These are phyloP conservation scores for Hypoxylon rubiginosum DNA, from an alignment of 2,329 filamentous ascomycete species.

Conservation along the genomic window DNA sequence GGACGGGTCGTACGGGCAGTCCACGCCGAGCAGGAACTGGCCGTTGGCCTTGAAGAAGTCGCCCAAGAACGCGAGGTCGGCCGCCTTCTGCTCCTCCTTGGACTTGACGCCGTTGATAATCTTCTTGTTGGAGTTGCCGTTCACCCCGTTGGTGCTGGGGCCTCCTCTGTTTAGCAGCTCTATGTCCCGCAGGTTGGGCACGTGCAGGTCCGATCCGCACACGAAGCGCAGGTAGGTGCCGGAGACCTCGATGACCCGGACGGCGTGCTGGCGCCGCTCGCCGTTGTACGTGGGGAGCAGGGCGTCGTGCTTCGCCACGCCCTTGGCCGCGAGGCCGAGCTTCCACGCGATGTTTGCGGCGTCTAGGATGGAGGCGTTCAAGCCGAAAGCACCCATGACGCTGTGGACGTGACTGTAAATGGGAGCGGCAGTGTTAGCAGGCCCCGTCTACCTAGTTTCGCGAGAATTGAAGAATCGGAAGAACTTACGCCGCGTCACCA, in stretches of 20 bases:
- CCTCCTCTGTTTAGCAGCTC: neutral
- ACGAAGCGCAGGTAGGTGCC: slow-evolving; percentile 43
- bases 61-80: slow-evolving; percentile 42
- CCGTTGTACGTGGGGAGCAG: slow-evolving; percentile 51
- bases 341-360: slow-evolving; percentile 55
- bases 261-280: slow-evolving; percentile 48
- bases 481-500: slow-evolving; percentile 51
- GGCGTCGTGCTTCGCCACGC: slow-evolving; percentile 39
- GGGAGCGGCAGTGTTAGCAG: neutral
- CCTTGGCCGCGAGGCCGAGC: slow-evolving; percentile 47
- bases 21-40: slow-evolving; percentile 49
- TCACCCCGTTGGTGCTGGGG: neutral
- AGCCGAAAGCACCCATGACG: slow-evolving; percentile 54
- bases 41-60: slow-evolving; percentile 48
- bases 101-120: slow-evolving; percentile 19
- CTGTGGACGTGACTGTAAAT: slow-evolving; percentile 51
- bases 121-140: slow-evolving; percentile 8
- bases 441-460: neutral
- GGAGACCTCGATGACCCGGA: slow-evolving; percentile 38
- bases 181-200: slow-evolving; percentile 38
- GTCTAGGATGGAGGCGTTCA: slow-evolving; percentile 55
- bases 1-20: slow-evolving; percentile 44
- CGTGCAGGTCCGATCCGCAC: slow-evolving; percentile 40
- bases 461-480: neutral
- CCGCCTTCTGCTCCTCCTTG: slow-evolving; percentile 9